Conservation (phyloP, 352 stramenopile species). For the Phytophthora sp. region DNA sequence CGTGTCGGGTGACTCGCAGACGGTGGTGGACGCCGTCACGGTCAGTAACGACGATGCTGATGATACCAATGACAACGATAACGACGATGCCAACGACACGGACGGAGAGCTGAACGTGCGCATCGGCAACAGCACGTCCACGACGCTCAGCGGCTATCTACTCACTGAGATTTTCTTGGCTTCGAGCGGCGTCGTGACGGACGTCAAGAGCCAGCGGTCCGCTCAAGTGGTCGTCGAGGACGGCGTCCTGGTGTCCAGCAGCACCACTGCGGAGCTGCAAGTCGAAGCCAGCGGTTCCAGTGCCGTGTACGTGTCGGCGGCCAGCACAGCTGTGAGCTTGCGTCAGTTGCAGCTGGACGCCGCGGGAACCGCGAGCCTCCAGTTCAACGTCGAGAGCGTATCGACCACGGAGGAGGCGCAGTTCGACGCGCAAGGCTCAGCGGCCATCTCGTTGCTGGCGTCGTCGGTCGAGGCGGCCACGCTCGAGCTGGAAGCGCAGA, state of each 20-base stretch:
- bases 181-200: conserved; percentile 28
- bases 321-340: conserved; percentile 24
- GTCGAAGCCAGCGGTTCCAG: conserved; percentile 37
- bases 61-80: conserved; percentile 26
- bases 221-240: conserved; percentile 38
- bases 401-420: conserved; percentile 21
- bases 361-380: conserved; percentile 17
- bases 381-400: conserved; percentile 37
- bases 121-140: conserved; percentile 24
- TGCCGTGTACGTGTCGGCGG: conserved; percentile 38
- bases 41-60: conserved; percentile 30
- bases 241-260: conserved; percentile 33
- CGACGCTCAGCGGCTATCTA: conserved; percentile 32
- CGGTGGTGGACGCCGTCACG: conserved; percentile 32
- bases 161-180: conserved; percentile 42
- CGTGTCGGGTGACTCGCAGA: conserved; percentile 39
- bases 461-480: conserved; percentile 27
- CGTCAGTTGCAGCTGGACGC: conserved; percentile 30
- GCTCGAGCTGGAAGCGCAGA: conserved; percentile 30
- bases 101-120: conserved; percentile 33
- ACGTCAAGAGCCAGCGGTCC: conserved; percentile 36
- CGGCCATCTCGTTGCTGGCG: conserved; percentile 22
- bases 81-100: conserved; percentile 28
- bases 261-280: conserved; percentile 32
- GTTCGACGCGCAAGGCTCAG: conserved; percentile 28